Evolutionary conservation across 2,329 filamentous ascomycete species (phyloP), one percentile per base, ranked within the genome.

Genomic region (Sclerotinia subarctica): DNA sequence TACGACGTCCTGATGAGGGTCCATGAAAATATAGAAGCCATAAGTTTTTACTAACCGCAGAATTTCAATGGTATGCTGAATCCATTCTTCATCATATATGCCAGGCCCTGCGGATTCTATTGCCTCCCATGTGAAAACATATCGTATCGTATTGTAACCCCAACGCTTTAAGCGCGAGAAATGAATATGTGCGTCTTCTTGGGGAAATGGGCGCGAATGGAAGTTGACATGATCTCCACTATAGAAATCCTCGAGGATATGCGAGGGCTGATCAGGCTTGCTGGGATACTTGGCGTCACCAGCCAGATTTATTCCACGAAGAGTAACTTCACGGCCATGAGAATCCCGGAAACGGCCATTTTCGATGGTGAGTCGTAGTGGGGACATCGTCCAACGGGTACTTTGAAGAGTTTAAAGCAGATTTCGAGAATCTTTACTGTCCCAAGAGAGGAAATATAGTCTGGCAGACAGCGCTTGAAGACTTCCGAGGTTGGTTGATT

Each of bases 101-200:
- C 94, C 93, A 0, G 96, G 95, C 0, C 94, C 94, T 1, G 88
- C 89, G 69, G 95, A 91, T 80, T 99, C 95, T 77, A 99, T 91
- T n/a, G 95, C 94, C 80, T 99, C 95, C 95, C 95, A 99, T 0
- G 95, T 98, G 78, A 98, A 99, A 73, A 99, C 84, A 79, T 99
- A 99, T 77, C 95, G 87, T 73, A 99, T 94, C 0, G 92, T 94
- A 79, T 98, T 99, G 84, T 96, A 99, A 19, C 95, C 95, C 83
- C 90, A 97, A 75, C 90, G 89, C 75, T 90, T 92, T 72, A 99
- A 80, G 54, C 94, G 86, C 17, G 91, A 86, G 78, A 99, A 97
- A 78, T 99, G 95, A 21, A 86, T 83, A 74, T 92, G 90, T 1
- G 95, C 93, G 73, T 97, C 92, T 62, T 92, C 87, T 59, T 92